A percentile compares a stretch with the other conserved stretches of the same genome.
These are phyloP conservation scores for Cicer pinnatifidum DNA, from an alignment of 306 rosid species.

Conservation along the genomic window DNA sequence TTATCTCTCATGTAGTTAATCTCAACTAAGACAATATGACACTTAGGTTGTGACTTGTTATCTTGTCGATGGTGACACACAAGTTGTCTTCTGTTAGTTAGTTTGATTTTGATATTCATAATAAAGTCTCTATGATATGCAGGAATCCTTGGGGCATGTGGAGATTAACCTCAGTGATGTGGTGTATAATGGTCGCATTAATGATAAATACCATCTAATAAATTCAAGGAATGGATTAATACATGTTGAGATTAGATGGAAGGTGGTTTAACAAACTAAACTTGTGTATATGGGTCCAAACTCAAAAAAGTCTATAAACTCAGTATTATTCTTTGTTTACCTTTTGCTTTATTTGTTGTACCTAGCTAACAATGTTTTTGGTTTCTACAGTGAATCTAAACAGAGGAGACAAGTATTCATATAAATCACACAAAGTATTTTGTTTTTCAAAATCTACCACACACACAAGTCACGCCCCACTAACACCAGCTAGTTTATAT, in stretches of 20 bases:
- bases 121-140: conserved; percentile 6
- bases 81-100: not conserved
- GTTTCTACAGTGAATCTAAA: not conserved
- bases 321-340: not conserved
- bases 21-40: not conserved
- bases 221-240: conserved; percentile 76
- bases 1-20: not conserved
- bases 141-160: conserved; percentile 84
- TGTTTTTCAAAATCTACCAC: not conserved
- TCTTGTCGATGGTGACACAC: not conserved
- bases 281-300: not conserved
- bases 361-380: not conserved
- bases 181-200: conserved; percentile 76
- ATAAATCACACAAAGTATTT: not conserved
- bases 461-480: too few species aligned
- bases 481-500: too few species aligned
- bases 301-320: conserved; percentile 9
- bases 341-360: not conserved
- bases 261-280: conserved; percentile 49
- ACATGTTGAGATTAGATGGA: conserved; percentile 81
- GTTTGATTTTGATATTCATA: conserved; percentile 21
- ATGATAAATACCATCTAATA: conserved; percentile 72
- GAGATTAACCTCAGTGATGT: conserved; percentile 80
- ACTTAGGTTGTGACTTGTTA: not conserved
- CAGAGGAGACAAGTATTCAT: conserved; percentile 1